Base-by-base conservation (phyloP, 495 filamentous ascomycete species). In the Hypoxylon intermedium region DNA sequence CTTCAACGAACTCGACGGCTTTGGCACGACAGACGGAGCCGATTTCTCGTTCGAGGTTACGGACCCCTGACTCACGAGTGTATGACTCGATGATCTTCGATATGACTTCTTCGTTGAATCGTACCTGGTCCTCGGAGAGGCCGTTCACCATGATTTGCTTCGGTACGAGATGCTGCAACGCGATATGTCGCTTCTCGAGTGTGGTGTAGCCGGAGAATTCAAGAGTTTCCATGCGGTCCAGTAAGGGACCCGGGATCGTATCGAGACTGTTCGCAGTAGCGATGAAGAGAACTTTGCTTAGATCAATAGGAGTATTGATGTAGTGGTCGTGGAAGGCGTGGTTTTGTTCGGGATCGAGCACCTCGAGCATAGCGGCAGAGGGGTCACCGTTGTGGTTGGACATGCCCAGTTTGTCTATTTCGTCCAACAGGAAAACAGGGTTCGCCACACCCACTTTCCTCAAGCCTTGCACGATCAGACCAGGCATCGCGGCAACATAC, bases 401-500 rank as follows among this genome's bases (percentile, higher is more conserved):
- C 53, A 87, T 87, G 54, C 95, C 93, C 47, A 98, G 83, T 79
- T 99, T 99, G 80, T 99, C 95, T 65, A 99, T 97, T 75, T 99
- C 95, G 71, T 99, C 95, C 18, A 99, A 86, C 48, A 99, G 76
- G 76, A 98, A 93, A 26, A 99, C 93, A 1, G 95, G 95, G 68
- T 99, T 99, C 2, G 91, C 85, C 13, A 98, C 93, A 31, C 92
- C 93, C 41, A 94, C 95, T 72, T 98, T 99, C 80, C 93, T 95
- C 46, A 99, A 75, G 3, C 93, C 95, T 72, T 90, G 91, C 41
- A 97, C 93, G 46, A 99, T 89, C 42, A 98, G 76, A 24, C 95
- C 95, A 9, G 95, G 95, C 94, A 99, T 97, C 43, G 95, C 95
- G 9, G 95, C 95, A 50, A 99, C 94, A 71, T 99, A 99, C 1